Conservation (phyloP, 1,284 basidiomycete species). For the Naganishia sp. region DNA sequence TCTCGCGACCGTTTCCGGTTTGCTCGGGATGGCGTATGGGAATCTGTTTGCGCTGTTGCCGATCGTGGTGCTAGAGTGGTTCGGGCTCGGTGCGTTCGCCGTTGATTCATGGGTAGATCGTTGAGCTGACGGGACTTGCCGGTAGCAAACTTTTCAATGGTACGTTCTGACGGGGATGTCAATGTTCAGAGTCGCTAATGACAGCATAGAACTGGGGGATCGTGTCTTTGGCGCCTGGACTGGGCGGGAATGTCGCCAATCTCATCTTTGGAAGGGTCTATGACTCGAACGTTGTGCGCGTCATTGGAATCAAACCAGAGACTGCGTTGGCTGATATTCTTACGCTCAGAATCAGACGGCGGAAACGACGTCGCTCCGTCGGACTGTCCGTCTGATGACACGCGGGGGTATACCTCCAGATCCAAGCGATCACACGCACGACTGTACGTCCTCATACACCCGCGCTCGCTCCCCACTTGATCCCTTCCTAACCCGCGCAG, state of each 20-base stretch:
- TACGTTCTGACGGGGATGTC: neutral
- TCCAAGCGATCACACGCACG: constrained; percentile 27
- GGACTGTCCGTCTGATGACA: neutral
- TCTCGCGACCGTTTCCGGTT: constrained; percentile 73
- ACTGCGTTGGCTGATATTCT: constrained; percentile 14
- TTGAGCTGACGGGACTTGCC: neutral
- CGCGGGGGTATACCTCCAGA: constrained; percentile 25
- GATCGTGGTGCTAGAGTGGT: constrained; percentile 79
- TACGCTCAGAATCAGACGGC: neutral
- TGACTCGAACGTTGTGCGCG: constrained; percentile 64
- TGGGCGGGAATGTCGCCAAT: constrained; percentile 82
- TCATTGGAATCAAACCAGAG: constrained; percentile 13
- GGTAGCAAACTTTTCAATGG: constrained; percentile 27
- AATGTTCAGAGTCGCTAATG: neutral
- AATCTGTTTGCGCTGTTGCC: constrained; percentile 75
- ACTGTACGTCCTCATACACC: constrained; percentile 9
- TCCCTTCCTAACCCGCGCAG: constrained; percentile 26
- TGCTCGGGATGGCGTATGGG: constrained; percentile 75
- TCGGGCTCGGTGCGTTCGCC: constrained; percentile 57
- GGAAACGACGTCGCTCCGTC: too few species aligned
- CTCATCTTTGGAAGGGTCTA: constrained; percentile 76
- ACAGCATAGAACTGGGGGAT: constrained; percentile 79
- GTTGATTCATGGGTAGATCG: neutral
- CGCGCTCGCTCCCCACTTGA: neutral
- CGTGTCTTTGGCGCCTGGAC: constrained; percentile 70